Evolutionary conservation across 2,329 filamentous ascomycete species (phyloP).

Genomic region (Colletotrichum melonis): DNA sequence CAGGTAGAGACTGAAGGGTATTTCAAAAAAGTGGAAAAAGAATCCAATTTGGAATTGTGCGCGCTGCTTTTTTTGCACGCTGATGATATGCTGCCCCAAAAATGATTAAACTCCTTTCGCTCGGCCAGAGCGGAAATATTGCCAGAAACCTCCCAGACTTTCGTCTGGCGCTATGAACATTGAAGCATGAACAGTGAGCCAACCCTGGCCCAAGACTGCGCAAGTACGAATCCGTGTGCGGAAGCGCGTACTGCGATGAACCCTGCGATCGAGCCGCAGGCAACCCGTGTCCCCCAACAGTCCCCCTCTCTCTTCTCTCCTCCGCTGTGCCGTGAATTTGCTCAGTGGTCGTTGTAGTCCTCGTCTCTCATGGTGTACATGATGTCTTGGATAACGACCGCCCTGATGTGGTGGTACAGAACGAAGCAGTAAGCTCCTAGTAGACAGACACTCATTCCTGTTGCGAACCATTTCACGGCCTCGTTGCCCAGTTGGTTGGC

Average conservation of each 20-base stretch:
- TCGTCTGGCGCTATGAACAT: conserved; percentile 27
- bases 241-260: conserved; percentile 20
- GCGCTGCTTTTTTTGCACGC: conserved; percentile 23
- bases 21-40: conserved; percentile 6
- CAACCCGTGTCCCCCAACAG: background rate
- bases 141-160: conserved; percentile 15
- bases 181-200: conserved; percentile 30
- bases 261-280: background rate
- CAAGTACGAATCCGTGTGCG: conserved; percentile 7
- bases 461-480: conserved; percentile 58
- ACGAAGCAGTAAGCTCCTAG: conserved; percentile 55
- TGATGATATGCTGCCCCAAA: conserved; percentile 25
- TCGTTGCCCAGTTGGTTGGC: conserved; percentile 59
- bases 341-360: conserved; percentile 45
- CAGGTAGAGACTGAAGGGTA: conserved; percentile 22
- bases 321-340: background rate
- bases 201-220: conserved; percentile 19
- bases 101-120: conserved; percentile 20
- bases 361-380: conserved; percentile 67
- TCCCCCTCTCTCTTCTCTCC: background rate
- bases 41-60: conserved; percentile 10
- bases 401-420: conserved; percentile 56
- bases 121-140: conserved; percentile 17
- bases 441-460: conserved; percentile 61
- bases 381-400: conserved; percentile 63